Base-by-base conservation (phyloP, 75 land plant species). In the Pseudotsuga menziesii region DNA sequence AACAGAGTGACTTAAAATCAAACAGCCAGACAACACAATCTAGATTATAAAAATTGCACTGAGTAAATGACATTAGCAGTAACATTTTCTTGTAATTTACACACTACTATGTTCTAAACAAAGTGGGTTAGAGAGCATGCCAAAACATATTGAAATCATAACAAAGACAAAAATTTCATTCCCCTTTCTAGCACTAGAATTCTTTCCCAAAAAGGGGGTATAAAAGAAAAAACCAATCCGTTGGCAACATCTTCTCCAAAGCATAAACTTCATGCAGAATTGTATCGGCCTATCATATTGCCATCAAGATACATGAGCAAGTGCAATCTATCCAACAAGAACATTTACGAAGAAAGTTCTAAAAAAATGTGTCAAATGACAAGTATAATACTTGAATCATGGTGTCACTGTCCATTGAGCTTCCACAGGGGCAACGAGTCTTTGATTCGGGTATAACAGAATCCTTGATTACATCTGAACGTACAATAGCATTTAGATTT, bases 341-440 rank as follows among this genome's bases (percentile, higher is more conserved):
- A 72, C 19, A n/a, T 41, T 20, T 48, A n/a, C 14, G 16, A 72
- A 11, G 15, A 72, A 19, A 23, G 9, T 15, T 52, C 25, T 3
- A 27, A 25, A 55, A 4, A 25, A 73, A 23, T 14, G 16, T 2
- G 15, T 5, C 75, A 73, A 39, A 73, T n/a, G 62, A 14, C 25
- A 16, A 58, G 39, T 5, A 57, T 23, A 22, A 13, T 56, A 96
- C 99, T 93, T 92, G 82, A 74, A 94, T 87, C 89, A 91, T 88
- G 13, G 87, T 79, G 7, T 85, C 93, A 3, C 77, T 85, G n/a
- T 74, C 63, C 78, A 87, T 61, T 19, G 88, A 66, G 76, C 76
- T 91, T 54, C 99, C 98, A 88, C 99, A 97, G 3, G 83, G 91
- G 77, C 99, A 97, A 11, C 93, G 87, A 23, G 86, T 84, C 77